Base-by-base conservation (phyloP, 1,139 yeast genomes). In the Wickerhamomyces sp. region DNA sequence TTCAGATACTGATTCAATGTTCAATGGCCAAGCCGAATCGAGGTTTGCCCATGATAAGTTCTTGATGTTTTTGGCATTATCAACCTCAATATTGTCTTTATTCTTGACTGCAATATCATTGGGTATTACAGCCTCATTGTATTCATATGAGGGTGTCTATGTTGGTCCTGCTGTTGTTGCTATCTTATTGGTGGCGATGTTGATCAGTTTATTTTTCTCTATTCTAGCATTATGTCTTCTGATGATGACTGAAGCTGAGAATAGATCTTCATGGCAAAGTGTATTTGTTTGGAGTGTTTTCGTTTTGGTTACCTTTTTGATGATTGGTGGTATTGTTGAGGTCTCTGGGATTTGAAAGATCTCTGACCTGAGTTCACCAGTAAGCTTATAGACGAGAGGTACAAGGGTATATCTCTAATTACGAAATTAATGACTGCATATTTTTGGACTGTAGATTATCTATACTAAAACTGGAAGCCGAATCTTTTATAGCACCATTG, bases 401-500 rank as follows among this genome's bases (percentile, higher is more conserved):
- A 18, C 23, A 18, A 18, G 23, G 23, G 23, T 18, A 18, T 18
- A 18, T 18, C 23, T 18, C 3, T 18, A 18, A 18, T 18, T 18
- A 18, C 23, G 23, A 18, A 18, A 18, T 18, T 18, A 18, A 18
- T 18, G 23, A 18, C 23, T 18, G 23, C 23, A 18, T 18, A 18
- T 18, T 18, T 18, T 18, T 18, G 5, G 5, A 33, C 5, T 33
- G 35, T 14, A 3, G 3, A 15, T 8, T 33, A 14, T 3, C 15
- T 33, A 10, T 36, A 26, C 41, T 41, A 59, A 42, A 65, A 58
- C 55, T 73, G 78, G 57, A 77, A 82, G 2, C 90, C 90, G 68
- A 85, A 84, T 59, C 84, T 83, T 54, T 81, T 78, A 54, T 81
- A 86, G 38, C 87, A 79, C 84, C 89, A 84, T 53, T 83, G 86